Evolutionary conservation across 1,139 yeast species (phyloP).

Genomic region (Hanseniaspora uvarum): DNA sequence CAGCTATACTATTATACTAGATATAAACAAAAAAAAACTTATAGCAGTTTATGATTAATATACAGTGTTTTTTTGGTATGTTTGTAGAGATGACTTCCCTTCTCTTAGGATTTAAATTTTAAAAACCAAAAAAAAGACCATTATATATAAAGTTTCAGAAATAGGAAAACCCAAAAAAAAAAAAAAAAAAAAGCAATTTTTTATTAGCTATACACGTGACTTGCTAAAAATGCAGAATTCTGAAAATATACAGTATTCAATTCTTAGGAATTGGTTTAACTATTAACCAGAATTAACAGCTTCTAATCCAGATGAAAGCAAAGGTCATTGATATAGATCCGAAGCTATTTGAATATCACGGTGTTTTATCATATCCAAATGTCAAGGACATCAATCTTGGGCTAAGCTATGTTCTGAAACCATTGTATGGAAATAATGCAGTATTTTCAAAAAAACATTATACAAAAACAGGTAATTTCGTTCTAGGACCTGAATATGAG

Average conservation of each 20-base stretch:
- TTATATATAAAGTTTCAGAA: not conserved
- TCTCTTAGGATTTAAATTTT: not conserved
- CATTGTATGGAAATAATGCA: constrained; percentile 84
- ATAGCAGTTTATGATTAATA: no score
- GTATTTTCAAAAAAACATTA: constrained; percentile 41
- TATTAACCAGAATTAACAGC: not conserved
- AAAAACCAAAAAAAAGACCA: not conserved
- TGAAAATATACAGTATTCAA: no score
- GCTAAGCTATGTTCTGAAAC: constrained; percentile 44
- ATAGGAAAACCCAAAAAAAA: not conserved
- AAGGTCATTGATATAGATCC: not conserved
- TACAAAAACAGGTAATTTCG: constrained; percentile 28
- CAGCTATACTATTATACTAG: not conserved
- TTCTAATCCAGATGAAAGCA: not conserved
- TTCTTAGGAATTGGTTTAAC: no score
- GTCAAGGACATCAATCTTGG: constrained; percentile 60
- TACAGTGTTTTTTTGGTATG: not conserved
- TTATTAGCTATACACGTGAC: not conserved
- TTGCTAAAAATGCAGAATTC: not conserved
- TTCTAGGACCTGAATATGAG: constrained; percentile 16
- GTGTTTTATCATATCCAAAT: constrained; percentile 50
- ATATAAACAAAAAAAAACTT: not conserved
- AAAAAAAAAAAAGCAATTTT: constrained; percentile 14
- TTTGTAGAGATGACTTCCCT: not conserved
- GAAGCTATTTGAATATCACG: constrained; percentile 37